Percentiles rank a stretch among this genome's conserved stretches.
Evolutionary conservation across 1,139 yeast genomes (phyloP).

Genomic region (Zygotorulaspora mrakii): DNA sequence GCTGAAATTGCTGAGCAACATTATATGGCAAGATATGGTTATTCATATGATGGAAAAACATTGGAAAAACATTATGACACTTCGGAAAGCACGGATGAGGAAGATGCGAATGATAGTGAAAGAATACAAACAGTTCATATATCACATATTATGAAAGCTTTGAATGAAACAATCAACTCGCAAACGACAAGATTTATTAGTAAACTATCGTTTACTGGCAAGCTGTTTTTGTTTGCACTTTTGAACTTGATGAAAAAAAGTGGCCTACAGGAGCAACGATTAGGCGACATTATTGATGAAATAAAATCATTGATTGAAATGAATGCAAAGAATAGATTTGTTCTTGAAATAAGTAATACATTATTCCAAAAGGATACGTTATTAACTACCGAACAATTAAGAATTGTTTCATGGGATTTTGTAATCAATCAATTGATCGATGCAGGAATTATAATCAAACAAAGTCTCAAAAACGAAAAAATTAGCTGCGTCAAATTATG

Average conservation of each 20-base stretch:
- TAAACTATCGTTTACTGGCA: conserved; percentile 63
- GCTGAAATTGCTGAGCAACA: conserved; percentile 79
- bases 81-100: conserved; percentile 20
- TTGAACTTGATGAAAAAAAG: conserved; percentile 62
- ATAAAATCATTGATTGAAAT: conserved; percentile 49
- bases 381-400: conserved; percentile 26
- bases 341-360: conserved; percentile 31
- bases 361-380: conserved; percentile 26
- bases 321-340: conserved; percentile 34
- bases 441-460: conserved; percentile 69
- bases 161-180: conserved; percentile 72
- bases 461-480: conserved; percentile 65
- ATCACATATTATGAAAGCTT: conserved; percentile 70
- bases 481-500: conserved; percentile 58
- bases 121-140: conserved; percentile 58
- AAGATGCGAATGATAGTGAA: conserved; percentile 33
- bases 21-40: conserved; percentile 40
- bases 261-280: conserved; percentile 64
- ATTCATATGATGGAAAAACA: conserved; percentile 28
- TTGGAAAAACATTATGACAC: conserved; percentile 19
- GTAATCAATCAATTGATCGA: conserved; percentile 61
- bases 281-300: conserved; percentile 80
- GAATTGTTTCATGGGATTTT: conserved; percentile 38
- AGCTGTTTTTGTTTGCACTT: conserved; percentile 66
- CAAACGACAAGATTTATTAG: conserved; percentile 61